These are phyloP conservation scores for Psidium friedrichsthalianum DNA, from an alignment of 345 rosid species.

Conservation along the genomic window DNA sequence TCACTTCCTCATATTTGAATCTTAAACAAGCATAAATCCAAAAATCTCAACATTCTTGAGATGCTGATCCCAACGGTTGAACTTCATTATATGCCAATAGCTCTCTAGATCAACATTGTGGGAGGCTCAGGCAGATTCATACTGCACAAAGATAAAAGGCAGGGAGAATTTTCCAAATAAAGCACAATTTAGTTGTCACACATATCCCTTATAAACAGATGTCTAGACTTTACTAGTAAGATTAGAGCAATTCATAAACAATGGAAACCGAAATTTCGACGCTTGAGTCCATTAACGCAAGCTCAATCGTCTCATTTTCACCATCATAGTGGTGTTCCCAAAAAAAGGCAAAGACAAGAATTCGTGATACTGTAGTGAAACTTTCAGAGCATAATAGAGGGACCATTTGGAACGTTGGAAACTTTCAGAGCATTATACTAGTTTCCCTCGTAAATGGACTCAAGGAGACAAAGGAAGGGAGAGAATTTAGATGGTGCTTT, in stretches of 20 bases:
- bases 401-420: background rate
- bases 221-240: background rate
- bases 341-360: background rate
- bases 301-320: background rate
- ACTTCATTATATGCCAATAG: too few species aligned
- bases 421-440: background rate
- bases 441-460: background rate
- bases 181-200: background rate
- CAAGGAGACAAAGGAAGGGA: background rate
- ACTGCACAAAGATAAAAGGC: background rate
- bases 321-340: background rate
- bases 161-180: background rate
- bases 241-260: background rate
- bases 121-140: background rate
- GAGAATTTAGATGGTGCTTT: background rate
- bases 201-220: background rate
- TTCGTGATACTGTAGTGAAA: background rate
- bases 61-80: too few species aligned
- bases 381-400: background rate
- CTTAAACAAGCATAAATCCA: too few species aligned
- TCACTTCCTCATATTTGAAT: too few species aligned
- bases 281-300: rapidly evolving
- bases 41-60: too few species aligned
- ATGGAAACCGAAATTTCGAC: rapidly evolving
- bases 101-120: too few species aligned